Evolutionary conservation across 306 rosid genomes (phyloP).

Genomic region (Cicer judaicum): DNA sequence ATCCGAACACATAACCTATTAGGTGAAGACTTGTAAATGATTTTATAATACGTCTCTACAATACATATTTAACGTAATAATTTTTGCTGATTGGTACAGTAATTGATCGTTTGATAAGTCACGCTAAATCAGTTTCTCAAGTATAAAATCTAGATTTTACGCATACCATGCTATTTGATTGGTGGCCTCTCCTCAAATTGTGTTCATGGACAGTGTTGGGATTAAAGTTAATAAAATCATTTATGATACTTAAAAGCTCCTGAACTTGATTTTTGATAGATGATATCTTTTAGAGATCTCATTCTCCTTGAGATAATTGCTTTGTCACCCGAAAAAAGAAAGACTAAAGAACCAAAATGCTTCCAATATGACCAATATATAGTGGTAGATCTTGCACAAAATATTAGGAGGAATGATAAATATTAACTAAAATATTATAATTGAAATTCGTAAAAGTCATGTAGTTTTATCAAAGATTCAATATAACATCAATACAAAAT

Average conservation of each 20-base stretch:
- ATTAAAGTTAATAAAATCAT: slow-evolving; percentile 10
- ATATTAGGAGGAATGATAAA: too few relatives aligned
- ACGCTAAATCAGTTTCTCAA: neutral
- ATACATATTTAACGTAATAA: neutral
- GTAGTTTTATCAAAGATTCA: too few relatives aligned
- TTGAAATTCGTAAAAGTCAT: too few relatives aligned
- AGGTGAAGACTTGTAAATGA: neutral
- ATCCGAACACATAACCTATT: neutral
- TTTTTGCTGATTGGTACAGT: neutral
- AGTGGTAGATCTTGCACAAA: too few relatives aligned
- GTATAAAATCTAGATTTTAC: slow-evolving; percentile 1
- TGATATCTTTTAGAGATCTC: neutral
- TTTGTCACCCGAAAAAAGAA: neutral
- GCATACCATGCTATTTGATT: neutral
- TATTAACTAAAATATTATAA: too few relatives aligned
- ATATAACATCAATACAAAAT: too few relatives aligned
- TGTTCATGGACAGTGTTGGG: neutral
- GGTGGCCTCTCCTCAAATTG: neutral
- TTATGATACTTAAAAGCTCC: neutral
- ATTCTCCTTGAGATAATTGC: neutral
- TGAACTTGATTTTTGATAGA: neutral
- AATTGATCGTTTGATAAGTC: neutral
- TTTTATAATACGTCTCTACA: neutral
- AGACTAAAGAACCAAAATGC: neutral
- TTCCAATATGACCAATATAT: neutral